Evolutionary conservation across 768 basidiomycete genomes (phyloP).

Genomic region (Obba rivulosa): DNA sequence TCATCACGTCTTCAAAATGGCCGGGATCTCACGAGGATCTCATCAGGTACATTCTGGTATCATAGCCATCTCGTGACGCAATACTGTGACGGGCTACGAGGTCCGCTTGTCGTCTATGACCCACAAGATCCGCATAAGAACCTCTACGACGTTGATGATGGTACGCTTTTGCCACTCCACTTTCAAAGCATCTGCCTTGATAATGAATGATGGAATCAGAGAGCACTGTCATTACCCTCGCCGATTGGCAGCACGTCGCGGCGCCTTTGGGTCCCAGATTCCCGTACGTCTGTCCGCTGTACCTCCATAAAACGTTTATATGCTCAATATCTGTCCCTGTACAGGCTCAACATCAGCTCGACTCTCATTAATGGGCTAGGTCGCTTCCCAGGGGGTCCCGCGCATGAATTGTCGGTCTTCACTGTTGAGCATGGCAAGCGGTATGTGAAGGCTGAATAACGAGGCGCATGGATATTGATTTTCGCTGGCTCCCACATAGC

Average conservation of each 20-base stretch:
- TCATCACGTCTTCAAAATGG: neutral
- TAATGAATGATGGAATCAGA: too few species aligned
- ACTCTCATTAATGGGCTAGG: slow-evolving; percentile 45
- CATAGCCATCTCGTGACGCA: slow-evolving; percentile 39
- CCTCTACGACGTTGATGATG: slow-evolving; percentile 26
- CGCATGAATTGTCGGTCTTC: slow-evolving; percentile 17
- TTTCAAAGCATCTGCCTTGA: neutral
- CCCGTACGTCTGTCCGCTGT: slow-evolving; percentile 7
- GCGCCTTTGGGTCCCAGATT: slow-evolving; percentile 8
- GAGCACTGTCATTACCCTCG: slow-evolving; percentile 39
- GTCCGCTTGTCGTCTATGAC: slow-evolving; percentile 27
- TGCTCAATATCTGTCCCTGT: neutral
- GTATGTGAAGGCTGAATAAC: too few species aligned
- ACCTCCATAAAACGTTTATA: neutral
- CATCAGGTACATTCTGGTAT: slow-evolving; percentile 32
- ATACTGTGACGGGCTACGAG: slow-evolving; percentile 38
- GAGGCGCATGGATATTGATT: neutral
- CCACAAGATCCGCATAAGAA: slow-evolving; percentile 22
- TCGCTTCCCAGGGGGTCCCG: slow-evolving; percentile 23
- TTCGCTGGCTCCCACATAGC: slow-evolving; percentile 5
- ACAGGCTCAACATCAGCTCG: slow-evolving; percentile 5
- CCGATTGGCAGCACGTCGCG: slow-evolving; percentile 36
- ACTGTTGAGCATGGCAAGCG: slow-evolving; percentile 19
- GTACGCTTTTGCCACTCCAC: too few species aligned
- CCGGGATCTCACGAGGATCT: neutral